Evolutionary conservation across 2,329 filamentous ascomycete species (phyloP), one percentile per base, ranked within the genome.

Genomic region (Cryphonectria carpinicola): DNA sequence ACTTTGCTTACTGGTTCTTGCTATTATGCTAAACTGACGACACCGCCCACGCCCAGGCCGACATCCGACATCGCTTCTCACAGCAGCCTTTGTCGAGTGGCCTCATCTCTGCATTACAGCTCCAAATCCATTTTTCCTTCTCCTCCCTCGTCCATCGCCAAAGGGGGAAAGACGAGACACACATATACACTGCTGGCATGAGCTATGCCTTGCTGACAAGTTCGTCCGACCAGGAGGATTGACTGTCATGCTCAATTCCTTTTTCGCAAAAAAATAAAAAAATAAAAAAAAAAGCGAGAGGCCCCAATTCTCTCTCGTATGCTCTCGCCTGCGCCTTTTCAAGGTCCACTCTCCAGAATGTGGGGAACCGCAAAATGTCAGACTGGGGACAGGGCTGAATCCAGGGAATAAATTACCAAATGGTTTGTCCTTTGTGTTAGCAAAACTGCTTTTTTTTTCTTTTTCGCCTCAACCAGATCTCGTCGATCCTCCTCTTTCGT

Each of bases 361-460:
- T 66, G 65, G 68, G 65, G 28, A 49, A 49, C 46, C 35, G 35
- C 32, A 54, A 35, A 35, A 32, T 41, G 63, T 54, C 54, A 65
- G 67, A 67, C 39, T 67, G 69, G 72, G 67, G 72, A 67, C 72
- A 69, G 65, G 71, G 71, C 71, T 71, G 67, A 65, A 25, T 52
- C 11, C 62, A 43, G 28, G 19, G 62, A 71, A 71, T 68, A 64
- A n/a, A 35, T 74, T 74, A 74, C 64, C 65, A 74, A 74, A 74
- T 70, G 35, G 68, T 74, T 74, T 73, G 73, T 74, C 73, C 46
- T 54, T 13, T 41, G 28, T 66, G 63, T 71, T 70, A 70, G 66
- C 71, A 74, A 74, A 54, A 65, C 65, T 25, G 58, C 61, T 41
- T 49, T 49, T 49, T 43, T 43, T 43, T 39, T 43, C 63, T 63